phyloP scores from a whole-genome alignment of 805 yeast species.

The Saturnispora besseyi region DNA sequence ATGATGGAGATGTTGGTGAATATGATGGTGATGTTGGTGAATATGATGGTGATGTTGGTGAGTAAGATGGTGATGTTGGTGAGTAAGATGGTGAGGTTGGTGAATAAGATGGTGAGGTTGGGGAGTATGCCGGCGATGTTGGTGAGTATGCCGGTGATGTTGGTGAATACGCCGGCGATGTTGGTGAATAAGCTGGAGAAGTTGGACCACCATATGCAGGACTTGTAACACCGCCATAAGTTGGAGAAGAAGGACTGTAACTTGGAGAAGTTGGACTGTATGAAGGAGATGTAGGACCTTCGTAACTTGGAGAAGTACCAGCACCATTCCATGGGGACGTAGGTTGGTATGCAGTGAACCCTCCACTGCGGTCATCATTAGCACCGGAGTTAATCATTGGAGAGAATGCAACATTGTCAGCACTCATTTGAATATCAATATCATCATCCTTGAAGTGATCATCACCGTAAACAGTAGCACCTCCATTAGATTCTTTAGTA shows the following conservation, averaged over 20 bases:
- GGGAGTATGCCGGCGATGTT: conserved; percentile 64
- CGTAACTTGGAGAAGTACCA: conserved; percentile 38
- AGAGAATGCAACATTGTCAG: conserved; percentile 73
- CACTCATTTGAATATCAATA: conserved; percentile 35
- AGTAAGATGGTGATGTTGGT: conserved; percentile 55
- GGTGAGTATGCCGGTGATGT: conserved; percentile 59
- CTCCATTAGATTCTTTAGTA: conserved; percentile 52
- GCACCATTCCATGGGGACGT: conserved; percentile 47
- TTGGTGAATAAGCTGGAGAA: conserved; percentile 72
- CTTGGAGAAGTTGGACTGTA: conserved; percentile 52
- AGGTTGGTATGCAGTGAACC: conserved; percentile 54
- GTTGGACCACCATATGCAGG: conserved; percentile 63
- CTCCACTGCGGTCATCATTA: conserved; percentile 66
- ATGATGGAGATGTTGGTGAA: conserved; percentile 59
- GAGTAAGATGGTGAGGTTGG: conserved; percentile 57
- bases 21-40: conserved; percentile 52
- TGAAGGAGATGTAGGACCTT: conserved; percentile 37
- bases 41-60: conserved; percentile 56
- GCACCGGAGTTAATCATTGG: conserved; percentile 86
- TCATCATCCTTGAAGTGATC: conserved; percentile 57
- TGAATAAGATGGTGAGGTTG: conserved; percentile 59
- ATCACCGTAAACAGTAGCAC: conserved; percentile 85
- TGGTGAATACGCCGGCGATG: conserved; percentile 71
- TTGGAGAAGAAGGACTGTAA: conserved; percentile 44
- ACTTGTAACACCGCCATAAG: conserved; percentile 42